phyloP scores from a whole-genome alignment of 192 early-diverging fungal species.

The Backusella mclennaniae region DNA sequence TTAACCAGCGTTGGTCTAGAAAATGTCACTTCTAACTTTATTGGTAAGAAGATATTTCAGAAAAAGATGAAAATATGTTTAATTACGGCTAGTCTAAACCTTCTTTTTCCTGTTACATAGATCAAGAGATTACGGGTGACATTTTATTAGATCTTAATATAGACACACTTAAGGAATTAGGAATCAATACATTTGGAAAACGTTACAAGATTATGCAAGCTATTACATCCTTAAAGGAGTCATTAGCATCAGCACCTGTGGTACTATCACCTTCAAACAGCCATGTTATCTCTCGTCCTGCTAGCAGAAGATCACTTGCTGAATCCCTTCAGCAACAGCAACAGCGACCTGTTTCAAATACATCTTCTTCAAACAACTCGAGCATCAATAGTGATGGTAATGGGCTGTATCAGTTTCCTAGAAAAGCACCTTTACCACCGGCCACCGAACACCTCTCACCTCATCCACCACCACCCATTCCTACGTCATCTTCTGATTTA shows the following conservation, averaged over 20 bases:
- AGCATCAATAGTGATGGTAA: slow-evolving; percentile 30
- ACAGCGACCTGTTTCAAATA: neutral
- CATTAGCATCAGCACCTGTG: neutral
- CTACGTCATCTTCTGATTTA: neutral
- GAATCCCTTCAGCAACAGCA: neutral
- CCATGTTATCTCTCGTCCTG: neutral
- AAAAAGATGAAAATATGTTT: neutral
- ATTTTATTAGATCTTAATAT: slow-evolving; percentile 58
- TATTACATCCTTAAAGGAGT: neutral
- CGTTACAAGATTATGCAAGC: slow-evolving; percentile 51
- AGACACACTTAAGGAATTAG: slow-evolving; percentile 61
- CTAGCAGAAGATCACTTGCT: neutral
- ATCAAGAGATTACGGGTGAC: slow-evolving; percentile 65
- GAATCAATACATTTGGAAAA: slow-evolving; percentile 61
- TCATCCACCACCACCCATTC: neutral
- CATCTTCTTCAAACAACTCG: neutral
- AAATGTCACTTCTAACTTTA: slow-evolving; percentile 10
- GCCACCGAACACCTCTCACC: neutral
- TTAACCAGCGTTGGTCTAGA: slow-evolving; percentile 8
- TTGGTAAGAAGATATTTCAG: slow-evolving; percentile 5
- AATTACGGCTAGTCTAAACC: neutral
- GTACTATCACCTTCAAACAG: neutral
- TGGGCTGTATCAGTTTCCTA: slow-evolving; percentile 36
- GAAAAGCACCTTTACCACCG: slow-evolving; percentile 34
- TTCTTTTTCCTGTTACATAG: slow-evolving; percentile 30